phyloP scores from a whole-genome alignment of 1,284 basidiomycete species.

The Cryptococcus sp. region DNA sequence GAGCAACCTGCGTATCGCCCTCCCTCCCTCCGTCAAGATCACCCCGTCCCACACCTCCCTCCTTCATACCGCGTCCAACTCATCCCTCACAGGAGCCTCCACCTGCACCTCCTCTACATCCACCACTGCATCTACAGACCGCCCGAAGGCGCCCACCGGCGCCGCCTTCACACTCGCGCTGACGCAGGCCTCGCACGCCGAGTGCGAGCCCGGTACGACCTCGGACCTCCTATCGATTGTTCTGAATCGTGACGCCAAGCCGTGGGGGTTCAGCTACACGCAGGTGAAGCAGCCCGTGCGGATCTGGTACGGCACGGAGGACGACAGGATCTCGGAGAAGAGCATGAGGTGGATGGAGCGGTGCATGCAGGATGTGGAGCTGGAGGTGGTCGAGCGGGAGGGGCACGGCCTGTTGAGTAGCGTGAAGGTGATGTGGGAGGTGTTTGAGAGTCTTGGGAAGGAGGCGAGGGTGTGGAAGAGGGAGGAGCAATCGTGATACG shows the following conservation, averaged over 20 bases:
- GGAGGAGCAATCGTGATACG: not conserved
- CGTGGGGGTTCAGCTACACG: constrained; percentile 52
- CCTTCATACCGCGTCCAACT: not conserved
- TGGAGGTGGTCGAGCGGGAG: constrained; percentile 79
- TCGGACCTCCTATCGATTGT: constrained; percentile 81
- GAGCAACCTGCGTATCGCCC: not conserved
- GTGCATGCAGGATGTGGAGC: constrained; percentile 61
- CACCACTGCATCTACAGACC: not conserved
- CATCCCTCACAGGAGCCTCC: not conserved
- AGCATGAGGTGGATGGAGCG: constrained; percentile 87
- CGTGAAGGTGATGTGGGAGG: constrained; percentile 79
- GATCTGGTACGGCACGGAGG: constrained; percentile 90
- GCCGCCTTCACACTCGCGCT: constrained; percentile 61
- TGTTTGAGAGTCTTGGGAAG: constrained; percentile 61
- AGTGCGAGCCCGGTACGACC: constrained; percentile 85
- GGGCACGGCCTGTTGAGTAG: constrained; percentile 92
- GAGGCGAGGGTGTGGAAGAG: constrained; percentile 28
- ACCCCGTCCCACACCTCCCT: constrained; percentile 1
- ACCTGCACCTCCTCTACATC: not conserved
- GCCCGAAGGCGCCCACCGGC: constrained; percentile 9
- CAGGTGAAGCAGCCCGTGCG: constrained; percentile 74
- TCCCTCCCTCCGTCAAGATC: constrained; percentile 2
- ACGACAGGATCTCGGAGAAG: constrained; percentile 86
- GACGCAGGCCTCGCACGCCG: constrained; percentile 89
- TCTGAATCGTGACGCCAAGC: constrained; percentile 63